Base-by-base conservation (phyloP, 371 early-diverging fungal species). In the Mortierella sp. region DNA sequence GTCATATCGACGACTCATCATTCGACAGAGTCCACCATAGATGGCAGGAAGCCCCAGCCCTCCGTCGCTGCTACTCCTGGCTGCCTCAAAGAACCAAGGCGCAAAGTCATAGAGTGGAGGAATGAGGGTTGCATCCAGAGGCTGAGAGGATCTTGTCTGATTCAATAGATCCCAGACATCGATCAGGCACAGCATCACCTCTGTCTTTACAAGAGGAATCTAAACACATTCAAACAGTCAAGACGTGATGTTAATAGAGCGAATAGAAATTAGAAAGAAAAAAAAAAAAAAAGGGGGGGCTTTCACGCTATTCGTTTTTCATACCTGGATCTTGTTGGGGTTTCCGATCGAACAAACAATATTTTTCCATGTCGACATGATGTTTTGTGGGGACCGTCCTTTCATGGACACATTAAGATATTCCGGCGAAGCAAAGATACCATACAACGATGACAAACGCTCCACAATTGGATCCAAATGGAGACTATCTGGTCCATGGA, bases 1-100 rank as follows among this genome's bases (percentile, higher is more conserved):
- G 57, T 94, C 92, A 37, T 90, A 88, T 21, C 89, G 76, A 23
- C 87, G 88, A 43, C 87, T 88, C 88, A 95, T 91, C 57, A 93
- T 82, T n/a, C 90, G 82, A 69, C 94, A 94, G 11, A 95, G 75
- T 58, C 87, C 86, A 0, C 91, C 91, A 76, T 85, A 89, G 1
- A 77, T 77, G 0, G 72, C 72, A 1, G 79, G 79, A 18, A 72
- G 50, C 1, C 72, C 76, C 23, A 75, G 57, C 7, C 76, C 76
- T n/a, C 76, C 76, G 53, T 75, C 76, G 29, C 70, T 75, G 11
- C 56, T 71, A 23, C 76, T 77, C 56, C 66, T 72, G 12, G 79
- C 72, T 0, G 79, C 79, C 37, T 77, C 72, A 48, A 77, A 72
- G 46, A 77, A 72, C 79, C 79, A 77, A 0, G 79, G 79, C 2